A percentile compares a stretch with the other conserved stretches of the same genome.
phyloP scores from a whole-genome alignment of 495 filamentous ascomycete genomes.

The Aspergillus avenaceus region DNA sequence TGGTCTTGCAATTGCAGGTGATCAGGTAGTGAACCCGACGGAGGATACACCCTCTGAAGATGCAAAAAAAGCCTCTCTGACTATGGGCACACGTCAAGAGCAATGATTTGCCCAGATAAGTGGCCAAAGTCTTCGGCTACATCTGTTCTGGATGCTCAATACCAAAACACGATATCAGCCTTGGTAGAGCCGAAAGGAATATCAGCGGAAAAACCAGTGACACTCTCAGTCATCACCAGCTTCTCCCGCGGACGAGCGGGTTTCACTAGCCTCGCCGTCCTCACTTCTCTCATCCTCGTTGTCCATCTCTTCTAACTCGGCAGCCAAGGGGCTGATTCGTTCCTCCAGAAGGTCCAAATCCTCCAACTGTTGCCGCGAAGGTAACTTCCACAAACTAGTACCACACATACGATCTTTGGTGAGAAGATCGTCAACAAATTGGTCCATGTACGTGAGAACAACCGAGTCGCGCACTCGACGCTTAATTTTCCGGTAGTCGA shows the following conservation, averaged over 20 bases:
- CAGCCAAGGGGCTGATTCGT: slow-evolving; percentile 73
- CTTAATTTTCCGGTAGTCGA: slow-evolving; percentile 79
- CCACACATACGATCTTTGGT: slow-evolving; percentile 87
- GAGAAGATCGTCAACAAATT: slow-evolving; percentile 89
- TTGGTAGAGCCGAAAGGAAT: neutral
- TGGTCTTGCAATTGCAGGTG: no score
- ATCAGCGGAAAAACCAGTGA: neutral
- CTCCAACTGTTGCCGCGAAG: slow-evolving; percentile 76
- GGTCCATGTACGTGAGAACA: slow-evolving; percentile 77
- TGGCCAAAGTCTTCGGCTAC: neutral
- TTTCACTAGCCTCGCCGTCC: slow-evolving; percentile 15
- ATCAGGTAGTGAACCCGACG: no score
- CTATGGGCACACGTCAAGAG: neutral
- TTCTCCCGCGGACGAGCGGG: slow-evolving; percentile 10
- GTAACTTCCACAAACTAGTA: slow-evolving; percentile 90
- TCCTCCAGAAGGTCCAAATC: slow-evolving; percentile 85
- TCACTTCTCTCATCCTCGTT: slow-evolving; percentile 53
- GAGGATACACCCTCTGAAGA: neutral
- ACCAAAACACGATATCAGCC: neutral
- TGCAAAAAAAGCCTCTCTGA: neutral
- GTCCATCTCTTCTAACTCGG: slow-evolving; percentile 80
- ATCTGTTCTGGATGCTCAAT: neutral
- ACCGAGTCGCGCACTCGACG: slow-evolving; percentile 66
- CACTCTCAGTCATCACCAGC: slow-evolving; percentile 26
- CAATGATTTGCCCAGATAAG: neutral